These are phyloP conservation scores for Auricularia heimuer DNA, from an alignment of 768 basidiomycete genomes.

Conservation along the genomic window DNA sequence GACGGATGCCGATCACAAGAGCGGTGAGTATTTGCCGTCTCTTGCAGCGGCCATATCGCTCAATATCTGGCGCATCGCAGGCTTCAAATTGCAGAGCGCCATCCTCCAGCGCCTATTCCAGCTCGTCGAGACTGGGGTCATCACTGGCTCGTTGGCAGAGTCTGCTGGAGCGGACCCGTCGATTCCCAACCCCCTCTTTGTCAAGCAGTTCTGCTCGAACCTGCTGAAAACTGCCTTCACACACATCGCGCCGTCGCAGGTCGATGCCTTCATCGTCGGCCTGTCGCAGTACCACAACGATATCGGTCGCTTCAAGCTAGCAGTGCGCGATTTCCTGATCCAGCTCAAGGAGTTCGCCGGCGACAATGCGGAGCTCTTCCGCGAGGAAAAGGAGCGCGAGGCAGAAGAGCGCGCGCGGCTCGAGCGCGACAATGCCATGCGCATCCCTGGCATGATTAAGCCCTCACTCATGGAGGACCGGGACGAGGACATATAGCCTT, in stretches of 20 bases:
- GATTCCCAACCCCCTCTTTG: conserved; percentile 68
- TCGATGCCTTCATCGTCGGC: conserved; percentile 56
- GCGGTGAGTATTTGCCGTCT: conserved; percentile 33
- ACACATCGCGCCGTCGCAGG: conserved; percentile 81
- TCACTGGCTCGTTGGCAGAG: conserved; percentile 80
- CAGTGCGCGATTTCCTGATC: conserved; percentile 39
- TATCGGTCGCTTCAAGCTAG: conserved; percentile 64
- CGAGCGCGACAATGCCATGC: conserved; percentile 81
- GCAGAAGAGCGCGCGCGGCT: conserved; percentile 64
- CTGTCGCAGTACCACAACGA: conserved; percentile 68
- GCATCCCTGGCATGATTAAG: conserved; percentile 97
- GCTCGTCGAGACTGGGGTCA: conserved; percentile 71
- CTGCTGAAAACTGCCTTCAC: conserved; percentile 84
- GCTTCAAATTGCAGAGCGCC: conserved; percentile 90
- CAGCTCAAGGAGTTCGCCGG: conserved; percentile 37
- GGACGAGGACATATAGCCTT: conserved; percentile 64
- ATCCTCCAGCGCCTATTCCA: conserved; percentile 92
- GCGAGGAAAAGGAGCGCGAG: conserved; percentile 93
- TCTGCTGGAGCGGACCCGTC: conserved; percentile 57
- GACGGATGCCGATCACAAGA: conserved; percentile 98
- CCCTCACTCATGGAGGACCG: conserved; percentile 91
- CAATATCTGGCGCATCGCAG: conserved; percentile 12
- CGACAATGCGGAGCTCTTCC: conserved; percentile 83
- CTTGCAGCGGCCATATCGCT: not conserved
- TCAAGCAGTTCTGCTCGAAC: conserved; percentile 79